Conservation (phyloP, 2,329 filamentous ascomycete species). For the Nothophoma quercina region DNA sequence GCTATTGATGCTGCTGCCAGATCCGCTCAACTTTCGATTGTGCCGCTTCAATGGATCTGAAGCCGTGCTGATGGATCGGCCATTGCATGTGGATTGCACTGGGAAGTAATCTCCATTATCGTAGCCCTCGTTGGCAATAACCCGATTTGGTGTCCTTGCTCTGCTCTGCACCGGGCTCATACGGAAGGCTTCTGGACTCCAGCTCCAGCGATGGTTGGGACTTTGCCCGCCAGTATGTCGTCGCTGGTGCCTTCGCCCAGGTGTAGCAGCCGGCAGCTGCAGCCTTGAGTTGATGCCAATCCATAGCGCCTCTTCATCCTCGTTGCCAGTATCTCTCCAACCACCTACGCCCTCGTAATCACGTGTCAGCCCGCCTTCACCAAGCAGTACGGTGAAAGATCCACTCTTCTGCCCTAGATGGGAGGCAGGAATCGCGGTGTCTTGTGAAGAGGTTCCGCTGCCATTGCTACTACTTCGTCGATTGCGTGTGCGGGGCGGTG, state of each 20-base stretch:
- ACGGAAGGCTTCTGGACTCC: constrained; percentile 45
- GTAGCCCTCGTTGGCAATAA: constrained; percentile 19
- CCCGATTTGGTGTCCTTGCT: constrained; percentile 43
- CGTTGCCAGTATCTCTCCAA: constrained; percentile 47
- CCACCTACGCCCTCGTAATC: constrained; percentile 57
- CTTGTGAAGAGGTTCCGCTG: constrained; percentile 35
- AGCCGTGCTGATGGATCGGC: constrained; percentile 28
- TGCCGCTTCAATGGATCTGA: constrained; percentile 35
- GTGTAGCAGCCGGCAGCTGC: constrained; percentile 45
- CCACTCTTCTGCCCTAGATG: constrained; percentile 41
- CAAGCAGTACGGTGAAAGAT: constrained; percentile 45
- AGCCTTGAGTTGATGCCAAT: constrained; percentile 54
- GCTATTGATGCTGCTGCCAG: constrained; percentile 35
- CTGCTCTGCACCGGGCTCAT: constrained; percentile 50
- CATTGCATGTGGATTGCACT: constrained; percentile 20
- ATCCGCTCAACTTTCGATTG: constrained; percentile 35
- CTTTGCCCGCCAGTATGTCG: constrained; percentile 43
- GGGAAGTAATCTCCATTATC: constrained; percentile 39
- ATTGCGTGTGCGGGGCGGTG: constrained; percentile 35
- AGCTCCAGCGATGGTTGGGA: constrained; percentile 35
- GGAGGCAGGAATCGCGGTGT: constrained; percentile 22
- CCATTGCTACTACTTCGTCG: constrained; percentile 31
- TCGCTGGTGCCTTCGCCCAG: constrained; percentile 40
- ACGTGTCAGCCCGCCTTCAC: constrained; percentile 41
- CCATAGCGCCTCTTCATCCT: constrained; percentile 55